These are phyloP conservation scores for Mortierella sp. DNA, from an alignment of 371 early-diverging fungal genomes.

Conservation along the genomic window DNA sequence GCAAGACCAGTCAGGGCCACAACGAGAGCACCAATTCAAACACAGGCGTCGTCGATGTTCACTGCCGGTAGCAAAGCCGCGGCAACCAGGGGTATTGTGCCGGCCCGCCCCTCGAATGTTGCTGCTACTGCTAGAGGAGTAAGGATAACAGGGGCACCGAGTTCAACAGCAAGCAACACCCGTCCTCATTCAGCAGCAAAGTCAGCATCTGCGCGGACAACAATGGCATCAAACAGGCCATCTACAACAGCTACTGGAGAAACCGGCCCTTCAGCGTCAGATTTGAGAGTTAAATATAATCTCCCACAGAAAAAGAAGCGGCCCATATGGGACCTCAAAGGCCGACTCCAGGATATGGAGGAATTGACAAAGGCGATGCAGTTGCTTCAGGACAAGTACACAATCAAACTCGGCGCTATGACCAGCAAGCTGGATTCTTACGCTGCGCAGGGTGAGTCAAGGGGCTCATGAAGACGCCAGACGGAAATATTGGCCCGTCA, in stretches of 20 bases:
- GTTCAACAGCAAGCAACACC: background rate
- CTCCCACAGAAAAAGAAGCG: conserved; percentile 57
- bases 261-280: background rate
- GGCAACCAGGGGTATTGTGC: background rate
- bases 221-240: background rate
- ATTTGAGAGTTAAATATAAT: background rate
- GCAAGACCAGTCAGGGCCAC: background rate
- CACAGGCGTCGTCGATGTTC: background rate
- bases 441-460: conserved; percentile 32
- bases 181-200: background rate
- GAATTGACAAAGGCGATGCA: conserved; percentile 41
- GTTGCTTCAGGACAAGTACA: conserved; percentile 30
- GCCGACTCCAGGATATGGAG: conserved; percentile 66
- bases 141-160: too few relatives aligned
- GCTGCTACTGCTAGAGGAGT: background rate
- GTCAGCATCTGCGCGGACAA: background rate
- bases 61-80: background rate
- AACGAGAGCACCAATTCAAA: conserved; percentile 5
- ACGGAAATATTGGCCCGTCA: too few relatives aligned
- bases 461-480: background rate
- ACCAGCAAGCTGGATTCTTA: conserved; percentile 16
- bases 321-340: conserved; percentile 69
- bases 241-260: background rate
- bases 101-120: background rate
- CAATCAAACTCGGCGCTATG: conserved; percentile 34